A percentile compares a stretch with the other conserved stretches of the same genome.
Conservation (phyloP, 2,329 filamentous ascomycete species). For the Penicillium sp. region DNA sequence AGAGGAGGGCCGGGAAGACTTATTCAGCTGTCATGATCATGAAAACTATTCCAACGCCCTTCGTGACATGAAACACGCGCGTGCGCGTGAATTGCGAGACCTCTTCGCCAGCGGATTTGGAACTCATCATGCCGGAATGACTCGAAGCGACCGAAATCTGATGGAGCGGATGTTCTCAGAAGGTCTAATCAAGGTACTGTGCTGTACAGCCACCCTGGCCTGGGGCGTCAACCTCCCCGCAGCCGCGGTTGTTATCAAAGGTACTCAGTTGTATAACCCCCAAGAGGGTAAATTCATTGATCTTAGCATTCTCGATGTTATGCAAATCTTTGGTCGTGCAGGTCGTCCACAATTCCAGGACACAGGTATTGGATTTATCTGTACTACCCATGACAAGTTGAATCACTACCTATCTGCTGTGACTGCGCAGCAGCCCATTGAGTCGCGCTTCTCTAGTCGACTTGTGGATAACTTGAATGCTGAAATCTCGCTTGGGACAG, state of each 20-base stretch:
- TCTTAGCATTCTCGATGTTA: constrained; percentile 86
- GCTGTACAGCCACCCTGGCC: constrained; percentile 92
- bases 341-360: constrained; percentile 97
- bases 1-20: constrained; percentile 66
- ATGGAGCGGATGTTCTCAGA: constrained; percentile 85
- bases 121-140: constrained; percentile 94
- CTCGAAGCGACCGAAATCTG: constrained; percentile 84
- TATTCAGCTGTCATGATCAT: constrained; percentile 74
- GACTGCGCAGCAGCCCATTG: constrained; percentile 91
- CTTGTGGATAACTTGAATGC: constrained; percentile 95
- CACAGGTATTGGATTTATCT: constrained; percentile 95
- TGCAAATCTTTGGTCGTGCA: constrained; percentile 97
- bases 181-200: constrained; percentile 91
- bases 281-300: constrained; percentile 96
- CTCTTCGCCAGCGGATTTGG: constrained; percentile 83
- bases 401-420: constrained; percentile 85
- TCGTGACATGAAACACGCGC: constrained; percentile 75
- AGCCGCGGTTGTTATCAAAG: constrained; percentile 94
- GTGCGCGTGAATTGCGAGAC: constrained; percentile 78
- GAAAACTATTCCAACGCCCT: constrained; percentile 71
- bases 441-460: constrained; percentile 89
- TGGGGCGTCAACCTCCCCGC: constrained; percentile 99
- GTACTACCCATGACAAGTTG: constrained; percentile 88
- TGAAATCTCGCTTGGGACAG: constrained; percentile 85
- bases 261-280: constrained; percentile 91